These are phyloP conservation scores for Wallacemonas sp. DNA, from an alignment of 208 protist species.

Conservation along the genomic window DNA sequence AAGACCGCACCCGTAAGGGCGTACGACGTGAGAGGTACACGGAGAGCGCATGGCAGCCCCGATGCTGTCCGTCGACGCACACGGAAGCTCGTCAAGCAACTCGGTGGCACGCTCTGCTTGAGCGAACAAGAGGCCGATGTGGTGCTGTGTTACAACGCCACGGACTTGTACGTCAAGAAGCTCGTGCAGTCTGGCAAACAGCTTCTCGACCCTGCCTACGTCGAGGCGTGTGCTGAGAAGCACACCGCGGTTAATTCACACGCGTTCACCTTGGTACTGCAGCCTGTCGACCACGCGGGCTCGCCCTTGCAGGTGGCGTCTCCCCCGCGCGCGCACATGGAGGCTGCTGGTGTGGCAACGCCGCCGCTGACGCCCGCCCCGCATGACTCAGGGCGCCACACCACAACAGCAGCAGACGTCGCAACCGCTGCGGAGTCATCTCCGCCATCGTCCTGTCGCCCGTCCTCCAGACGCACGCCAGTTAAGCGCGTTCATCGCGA, in stretches of 20 bases:
- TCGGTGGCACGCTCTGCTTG: conserved; percentile 63
- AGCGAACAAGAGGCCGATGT: conserved; percentile 53
- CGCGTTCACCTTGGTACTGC: conserved; percentile 2
- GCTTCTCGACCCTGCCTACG: conserved; percentile 51
- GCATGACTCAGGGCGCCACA: no score
- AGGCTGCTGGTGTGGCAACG: background rate
- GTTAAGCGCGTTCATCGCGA: background rate
- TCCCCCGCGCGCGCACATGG: no score
- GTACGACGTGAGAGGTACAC: conserved; percentile 1
- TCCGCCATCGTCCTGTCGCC: background rate
- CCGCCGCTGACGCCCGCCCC: background rate
- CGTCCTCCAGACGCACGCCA: background rate
- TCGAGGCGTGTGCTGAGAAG: conserved; percentile 32
- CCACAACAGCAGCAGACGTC: background rate
- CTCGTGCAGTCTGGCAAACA: conserved; percentile 42
- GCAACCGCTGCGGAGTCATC: background rate
- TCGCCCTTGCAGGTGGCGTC: no score
- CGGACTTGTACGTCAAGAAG: no score
- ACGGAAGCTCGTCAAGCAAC: conserved; percentile 23
- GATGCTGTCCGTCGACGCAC: conserved; percentile 5
- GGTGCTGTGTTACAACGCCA: conserved; percentile 56
- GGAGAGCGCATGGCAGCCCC: conserved; percentile 21
- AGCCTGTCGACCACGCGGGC: background rate
- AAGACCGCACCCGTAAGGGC: background rate
- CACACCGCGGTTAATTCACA: background rate